These are phyloP conservation scores for Hypoxylon sp. DNA, from an alignment of 2,329 filamentous ascomycete species.

Conservation along the genomic window DNA sequence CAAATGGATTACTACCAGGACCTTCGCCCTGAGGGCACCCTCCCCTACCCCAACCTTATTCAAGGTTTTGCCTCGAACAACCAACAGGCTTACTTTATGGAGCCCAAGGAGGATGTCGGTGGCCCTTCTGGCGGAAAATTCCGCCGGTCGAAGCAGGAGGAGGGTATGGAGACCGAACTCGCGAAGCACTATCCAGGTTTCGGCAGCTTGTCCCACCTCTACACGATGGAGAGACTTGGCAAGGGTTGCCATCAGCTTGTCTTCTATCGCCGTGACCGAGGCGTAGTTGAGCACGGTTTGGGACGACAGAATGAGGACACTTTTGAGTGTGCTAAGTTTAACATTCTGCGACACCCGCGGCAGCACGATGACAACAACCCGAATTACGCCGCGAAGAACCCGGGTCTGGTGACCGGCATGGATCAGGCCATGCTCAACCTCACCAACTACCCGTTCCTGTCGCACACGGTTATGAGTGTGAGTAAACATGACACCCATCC, in stretches of 20 bases:
- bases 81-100: constrained; percentile 21
- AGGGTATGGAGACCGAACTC: neutral
- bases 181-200: neutral
- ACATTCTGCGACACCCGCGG: constrained; percentile 36
- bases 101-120: constrained; percentile 22
- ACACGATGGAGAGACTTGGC: neutral
- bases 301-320: constrained; percentile 7
- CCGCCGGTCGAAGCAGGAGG: neutral
- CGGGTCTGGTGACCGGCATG: constrained; percentile 1
- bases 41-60: constrained; percentile 27
- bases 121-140: neutral
- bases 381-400: neutral
- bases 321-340: constrained; percentile 43
- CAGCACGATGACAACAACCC: constrained; percentile 25
- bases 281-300: constrained; percentile 14
- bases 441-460: constrained; percentile 30
- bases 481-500: neutral
- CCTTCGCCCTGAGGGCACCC: constrained; percentile 6
- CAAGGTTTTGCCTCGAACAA: neutral
- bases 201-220: constrained; percentile 15
- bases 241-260: neutral
- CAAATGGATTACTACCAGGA: constrained; percentile 34
- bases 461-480: constrained; percentile 31
- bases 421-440: constrained; percentile 20
- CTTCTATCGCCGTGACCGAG: constrained; percentile 31